These are phyloP conservation scores for Aspergillus tanneri DNA, from an alignment of 2,329 filamentous ascomycete species.

Conservation along the genomic window DNA sequence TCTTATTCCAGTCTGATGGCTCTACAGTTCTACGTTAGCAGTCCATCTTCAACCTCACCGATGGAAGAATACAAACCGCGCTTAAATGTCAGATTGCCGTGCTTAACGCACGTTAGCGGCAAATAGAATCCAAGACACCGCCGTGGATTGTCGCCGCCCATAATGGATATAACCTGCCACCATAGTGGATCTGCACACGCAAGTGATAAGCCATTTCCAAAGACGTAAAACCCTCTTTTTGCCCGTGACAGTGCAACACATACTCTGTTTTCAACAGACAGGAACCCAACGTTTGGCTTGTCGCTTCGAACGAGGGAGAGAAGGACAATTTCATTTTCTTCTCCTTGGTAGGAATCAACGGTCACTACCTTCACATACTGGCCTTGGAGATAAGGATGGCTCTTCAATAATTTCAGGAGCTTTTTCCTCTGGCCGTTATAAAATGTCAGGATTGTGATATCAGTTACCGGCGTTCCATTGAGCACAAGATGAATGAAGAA, in stretches of 20 bases:
- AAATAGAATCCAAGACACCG: conserved; percentile 51
- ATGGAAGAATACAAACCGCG: conserved; percentile 32
- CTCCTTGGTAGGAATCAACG: conserved; percentile 86
- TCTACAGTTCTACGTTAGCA: conserved; percentile 30
- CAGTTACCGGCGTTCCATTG: conserved; percentile 59
- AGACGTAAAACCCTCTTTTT: conserved; percentile 76
- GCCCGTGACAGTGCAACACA: conserved; percentile 69
- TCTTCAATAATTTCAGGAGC: conserved; percentile 52
- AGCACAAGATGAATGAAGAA: conserved; percentile 71
- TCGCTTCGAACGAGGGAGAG: conserved; percentile 78
- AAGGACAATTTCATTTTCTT: conserved; percentile 82
- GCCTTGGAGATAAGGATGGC: conserved; percentile 47
- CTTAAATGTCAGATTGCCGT: conserved; percentile 55
- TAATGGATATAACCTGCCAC: conserved; percentile 49
- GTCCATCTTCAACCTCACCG: not conserved
- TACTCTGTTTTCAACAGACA: conserved; percentile 63
- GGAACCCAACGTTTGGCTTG: conserved; percentile 65
- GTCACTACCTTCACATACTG: conserved; percentile 65
- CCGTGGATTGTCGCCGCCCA: conserved; percentile 28
- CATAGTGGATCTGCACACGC: conserved; percentile 51
- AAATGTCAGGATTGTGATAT: conserved; percentile 81
- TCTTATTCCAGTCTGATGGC: conserved; percentile 54
- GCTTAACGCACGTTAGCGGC: conserved; percentile 63
- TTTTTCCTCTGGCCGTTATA: conserved; percentile 79
- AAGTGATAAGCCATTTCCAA: conserved; percentile 67